Conservation (phyloP, 1,284 basidiomycete genomes). For the Anthracocystis walkeri region DNA sequence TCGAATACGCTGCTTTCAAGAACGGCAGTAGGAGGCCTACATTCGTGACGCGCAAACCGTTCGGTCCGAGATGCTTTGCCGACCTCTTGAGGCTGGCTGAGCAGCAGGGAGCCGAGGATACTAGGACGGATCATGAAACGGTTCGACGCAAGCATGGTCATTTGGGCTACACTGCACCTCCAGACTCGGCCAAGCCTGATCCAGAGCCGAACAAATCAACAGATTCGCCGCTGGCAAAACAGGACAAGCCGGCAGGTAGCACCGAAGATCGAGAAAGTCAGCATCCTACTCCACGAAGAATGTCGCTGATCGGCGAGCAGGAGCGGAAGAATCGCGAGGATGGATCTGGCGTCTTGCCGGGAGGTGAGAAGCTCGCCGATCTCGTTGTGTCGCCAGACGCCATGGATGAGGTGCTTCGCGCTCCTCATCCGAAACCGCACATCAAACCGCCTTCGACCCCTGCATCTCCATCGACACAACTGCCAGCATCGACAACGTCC, state of each 20-base stretch:
- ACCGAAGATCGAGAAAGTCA: not conserved
- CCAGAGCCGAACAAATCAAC: conserved; percentile 13
- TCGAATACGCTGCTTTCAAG: conserved; percentile 45
- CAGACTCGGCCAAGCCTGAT: conserved; percentile 19
- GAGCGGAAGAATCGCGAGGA: conserved; percentile 15
- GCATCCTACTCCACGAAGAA: conserved; percentile 13
- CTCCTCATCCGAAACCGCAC: conserved; percentile 27
- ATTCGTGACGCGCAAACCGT: conserved; percentile 56
- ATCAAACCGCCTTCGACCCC: conserved; percentile 20
- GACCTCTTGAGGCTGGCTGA: conserved; percentile 42
- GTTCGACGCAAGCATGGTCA: conserved; percentile 30
- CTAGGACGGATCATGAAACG: conserved; percentile 14
- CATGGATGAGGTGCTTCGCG: conserved; percentile 49
- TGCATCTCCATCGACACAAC: not conserved
- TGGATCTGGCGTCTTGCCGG: conserved; percentile 7
- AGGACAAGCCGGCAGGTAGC: not conserved
- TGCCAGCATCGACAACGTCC: not conserved
- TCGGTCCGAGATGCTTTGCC: conserved; percentile 50
- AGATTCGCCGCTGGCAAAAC: conserved; percentile 11
- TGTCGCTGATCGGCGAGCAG: conserved; percentile 22
- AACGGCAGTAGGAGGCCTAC: conserved; percentile 42
- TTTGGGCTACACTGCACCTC: conserved; percentile 35
- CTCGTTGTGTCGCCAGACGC: conserved; percentile 31
- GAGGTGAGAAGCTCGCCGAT: conserved; percentile 37
- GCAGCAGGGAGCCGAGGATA: conserved; percentile 26